Base-by-base conservation (phyloP, 169 alveolate genomes). In the Theileria parva region DNA sequence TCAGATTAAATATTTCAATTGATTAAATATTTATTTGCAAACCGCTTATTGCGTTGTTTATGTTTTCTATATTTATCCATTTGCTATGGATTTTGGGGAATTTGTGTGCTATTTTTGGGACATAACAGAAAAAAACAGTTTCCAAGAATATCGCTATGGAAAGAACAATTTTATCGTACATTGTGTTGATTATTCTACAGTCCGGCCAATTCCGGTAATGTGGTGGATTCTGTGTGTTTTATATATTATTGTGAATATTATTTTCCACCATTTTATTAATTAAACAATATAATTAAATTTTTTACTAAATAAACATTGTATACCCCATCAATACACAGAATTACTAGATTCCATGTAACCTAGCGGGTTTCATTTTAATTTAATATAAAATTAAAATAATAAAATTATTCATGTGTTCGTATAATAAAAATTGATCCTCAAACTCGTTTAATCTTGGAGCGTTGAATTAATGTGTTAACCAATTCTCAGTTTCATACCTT, bases 41-140 rank as follows among this genome's bases (percentile, higher is more conserved):
- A 85, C 91, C 91, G 55, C 87, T 77, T 0, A 87, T 85, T 12
- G 91, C 91, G 74, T 85, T 85, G 69, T 85, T 73, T 70, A 85
- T 15, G 19, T 61, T 85, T 32, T 78, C 81, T 37, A 66, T 80
- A 53, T 77, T 85, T 13, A 85, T 5, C 86, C 84, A 85, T 25
- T 39, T 74, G 11, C 57, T 61, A 9, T 69, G 64, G 39, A 77
- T 77, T 21, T 21, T 61, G 1, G 91, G 48, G 19, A 85, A 39
- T 60, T 69, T 63, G 9, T 70, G 64, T 21, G 84, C 69, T 37
- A 85, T 78, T 60, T 69, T 71, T 1, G 91, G 91, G 28, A 83
- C 79, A 44, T 85, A 85, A 27, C 87, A 77, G 48, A 79, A 85
- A 39, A 77, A 72, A 17, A 77, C 5, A 0, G 91, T 77, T 61